These are phyloP conservation scores for Nymphaea colorata DNA, from an alignment of 164 flowering plant genomes.

Conservation along the genomic window DNA sequence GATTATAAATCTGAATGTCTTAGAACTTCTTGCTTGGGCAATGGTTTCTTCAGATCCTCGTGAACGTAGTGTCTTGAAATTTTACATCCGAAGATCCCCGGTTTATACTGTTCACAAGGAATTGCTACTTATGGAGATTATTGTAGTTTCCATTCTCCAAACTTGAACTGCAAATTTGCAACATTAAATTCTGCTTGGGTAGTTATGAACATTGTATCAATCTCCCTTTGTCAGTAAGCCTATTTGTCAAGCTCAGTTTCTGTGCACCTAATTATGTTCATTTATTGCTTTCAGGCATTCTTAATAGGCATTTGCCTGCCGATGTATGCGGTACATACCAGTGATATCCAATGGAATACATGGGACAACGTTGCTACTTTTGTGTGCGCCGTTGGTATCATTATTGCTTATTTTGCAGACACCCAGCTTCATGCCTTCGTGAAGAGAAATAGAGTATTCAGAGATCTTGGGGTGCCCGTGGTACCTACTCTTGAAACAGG, in stretches of 20 bases:
- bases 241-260: background rate
- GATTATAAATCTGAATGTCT: too few species aligned
- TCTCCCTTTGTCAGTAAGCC: too few species aligned
- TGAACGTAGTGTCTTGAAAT: too few species aligned
- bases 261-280: background rate
- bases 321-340: slow-evolving; percentile 52
- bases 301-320: slow-evolving; percentile 74
- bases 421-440: slow-evolving; percentile 71
- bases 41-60: too few species aligned
- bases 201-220: too few species aligned
- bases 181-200: too few species aligned
- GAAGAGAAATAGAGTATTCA: slow-evolving; percentile 31
- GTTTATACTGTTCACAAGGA: too few species aligned
- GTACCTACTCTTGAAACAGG: slow-evolving; percentile 57
- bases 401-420: slow-evolving; percentile 67
- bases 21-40: too few species aligned
- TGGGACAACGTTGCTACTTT: slow-evolving; percentile 53
- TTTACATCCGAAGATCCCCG: too few species aligned
- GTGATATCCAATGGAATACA: slow-evolving; percentile 41
- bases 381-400: slow-evolving; percentile 46
- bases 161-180: too few species aligned
- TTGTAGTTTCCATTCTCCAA: too few species aligned
- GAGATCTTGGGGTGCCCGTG: slow-evolving; percentile 34
- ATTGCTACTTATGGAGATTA: too few species aligned
- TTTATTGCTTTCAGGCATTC: slow-evolving; percentile 39